phyloP scores from a whole-genome alignment of 805 yeast species.

The Candida nanaspora region DNA sequence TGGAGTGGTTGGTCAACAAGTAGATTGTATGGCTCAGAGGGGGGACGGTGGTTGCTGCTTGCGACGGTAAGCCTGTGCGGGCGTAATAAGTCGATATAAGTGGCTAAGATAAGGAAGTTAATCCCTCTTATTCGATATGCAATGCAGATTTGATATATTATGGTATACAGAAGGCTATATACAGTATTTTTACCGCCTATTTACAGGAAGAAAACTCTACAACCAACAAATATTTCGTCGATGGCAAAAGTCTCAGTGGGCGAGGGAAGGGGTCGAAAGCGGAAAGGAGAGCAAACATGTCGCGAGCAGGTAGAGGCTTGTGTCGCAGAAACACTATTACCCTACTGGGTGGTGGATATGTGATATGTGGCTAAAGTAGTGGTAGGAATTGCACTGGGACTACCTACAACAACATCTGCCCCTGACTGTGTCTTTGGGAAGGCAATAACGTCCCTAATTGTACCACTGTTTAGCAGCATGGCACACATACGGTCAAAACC shows the following conservation, averaged over 20 bases:
- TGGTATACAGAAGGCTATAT: background rate
- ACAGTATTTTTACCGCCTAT: background rate
- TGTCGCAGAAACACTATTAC: too few species aligned
- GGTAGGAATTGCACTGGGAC: slow-evolving; percentile 64
- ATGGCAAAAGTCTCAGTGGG: background rate
- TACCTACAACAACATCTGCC: slow-evolving; percentile 76
- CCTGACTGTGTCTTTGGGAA: slow-evolving; percentile 94
- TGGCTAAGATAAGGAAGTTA: slow-evolving; percentile 1
- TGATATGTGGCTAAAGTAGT: slow-evolving; percentile 48
- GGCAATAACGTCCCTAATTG: slow-evolving; percentile 90
- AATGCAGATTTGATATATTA: background rate
- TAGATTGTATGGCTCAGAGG: background rate
- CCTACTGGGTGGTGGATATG: too few species aligned
- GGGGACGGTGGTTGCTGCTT: too few species aligned
- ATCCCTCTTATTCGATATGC: background rate
- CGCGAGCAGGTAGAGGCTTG: background rate
- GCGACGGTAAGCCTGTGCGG: too few species aligned
- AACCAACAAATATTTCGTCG: background rate
- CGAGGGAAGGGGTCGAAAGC: background rate
- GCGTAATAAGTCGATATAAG: too few species aligned
- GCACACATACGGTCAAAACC: slow-evolving; percentile 94
- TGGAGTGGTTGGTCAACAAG: too few species aligned
- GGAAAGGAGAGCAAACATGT: background rate
- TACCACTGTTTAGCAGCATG: slow-evolving; percentile 68
- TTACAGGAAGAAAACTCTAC: background rate